A percentile compares a stretch with the other conserved stretches of the same genome.
Evolutionary conservation across 805 yeast species (phyloP).

Genomic region (Sugiyamaella smithiae): DNA sequence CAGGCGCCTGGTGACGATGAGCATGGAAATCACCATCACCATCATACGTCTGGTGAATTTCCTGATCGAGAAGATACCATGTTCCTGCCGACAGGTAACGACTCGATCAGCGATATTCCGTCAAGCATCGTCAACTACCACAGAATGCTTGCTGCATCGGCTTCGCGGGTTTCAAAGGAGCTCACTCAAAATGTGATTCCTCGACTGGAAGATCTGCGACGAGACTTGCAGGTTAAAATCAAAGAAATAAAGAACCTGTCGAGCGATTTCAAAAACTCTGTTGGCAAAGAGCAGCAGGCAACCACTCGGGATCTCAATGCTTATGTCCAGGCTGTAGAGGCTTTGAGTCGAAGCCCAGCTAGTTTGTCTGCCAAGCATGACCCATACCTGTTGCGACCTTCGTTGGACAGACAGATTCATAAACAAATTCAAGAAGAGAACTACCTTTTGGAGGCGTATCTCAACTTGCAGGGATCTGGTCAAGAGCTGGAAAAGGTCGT

Average conservation of each 20-base stretch:
- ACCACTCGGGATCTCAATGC: slow-evolving; percentile 56
- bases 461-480: slow-evolving; percentile 83
- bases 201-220: slow-evolving; percentile 61
- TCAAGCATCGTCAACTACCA: slow-evolving; percentile 65
- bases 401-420: slow-evolving; percentile 72
- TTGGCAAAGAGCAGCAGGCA: slow-evolving; percentile 63
- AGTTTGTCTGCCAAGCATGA: slow-evolving; percentile 57
- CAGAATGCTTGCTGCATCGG: slow-evolving; percentile 54
- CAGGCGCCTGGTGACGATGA: slow-evolving; percentile 8
- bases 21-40: not conserved
- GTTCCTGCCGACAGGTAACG: slow-evolving; percentile 75
- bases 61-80: slow-evolving; percentile 40
- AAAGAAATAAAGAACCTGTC: slow-evolving; percentile 80
- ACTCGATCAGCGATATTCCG: slow-evolving; percentile 82
- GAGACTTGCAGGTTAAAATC: slow-evolving; percentile 78
- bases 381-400: slow-evolving; percentile 73
- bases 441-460: slow-evolving; percentile 81
- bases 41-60: slow-evolving; percentile 20
- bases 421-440: slow-evolving; percentile 80
- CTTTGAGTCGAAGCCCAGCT: slow-evolving; percentile 48
- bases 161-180: slow-evolving; percentile 58
- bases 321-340: slow-evolving; percentile 62
- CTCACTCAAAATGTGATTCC: slow-evolving; percentile 61
- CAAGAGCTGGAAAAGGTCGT: slow-evolving; percentile 86
- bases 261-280: slow-evolving; percentile 78